These are phyloP conservation scores for Crithidia fasciculata DNA, from an alignment of 208 protist species.

Conservation along the genomic window DNA sequence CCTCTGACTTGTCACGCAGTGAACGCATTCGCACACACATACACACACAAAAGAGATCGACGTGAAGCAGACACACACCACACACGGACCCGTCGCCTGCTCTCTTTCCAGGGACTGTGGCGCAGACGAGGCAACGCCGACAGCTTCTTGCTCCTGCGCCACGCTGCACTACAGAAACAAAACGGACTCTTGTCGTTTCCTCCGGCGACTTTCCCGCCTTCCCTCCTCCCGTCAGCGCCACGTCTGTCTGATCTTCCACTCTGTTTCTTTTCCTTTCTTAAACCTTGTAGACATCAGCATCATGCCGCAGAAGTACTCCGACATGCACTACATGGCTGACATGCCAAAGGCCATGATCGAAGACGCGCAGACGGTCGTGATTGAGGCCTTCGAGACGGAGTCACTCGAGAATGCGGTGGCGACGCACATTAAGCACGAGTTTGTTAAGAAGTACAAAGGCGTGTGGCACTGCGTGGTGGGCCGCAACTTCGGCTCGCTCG, in stretches of 20 bases:
- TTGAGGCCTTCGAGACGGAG: slow-evolving; percentile 84
- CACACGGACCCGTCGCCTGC: too few relatives aligned
- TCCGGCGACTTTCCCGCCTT: too few relatives aligned
- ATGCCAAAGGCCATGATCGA: slow-evolving; percentile 92
- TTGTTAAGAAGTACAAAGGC: slow-evolving; percentile 89
- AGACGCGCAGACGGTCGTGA: slow-evolving; percentile 69
- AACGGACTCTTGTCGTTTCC: too few relatives aligned
- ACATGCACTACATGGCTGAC: slow-evolving; percentile 89
- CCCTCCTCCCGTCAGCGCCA: too few relatives aligned
- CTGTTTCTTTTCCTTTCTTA: slow-evolving; percentile 21
- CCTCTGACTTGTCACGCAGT: too few relatives aligned
- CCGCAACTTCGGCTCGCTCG: slow-evolving; percentile 99
- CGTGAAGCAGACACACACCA: too few relatives aligned
- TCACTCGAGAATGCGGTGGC: slow-evolving; percentile 82
- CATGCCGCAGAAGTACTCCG: slow-evolving; percentile 75
- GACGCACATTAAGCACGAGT: slow-evolving; percentile 87
- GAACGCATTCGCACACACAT: too few relatives aligned
- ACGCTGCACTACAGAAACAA: too few relatives aligned
- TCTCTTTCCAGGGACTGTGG: too few relatives aligned
- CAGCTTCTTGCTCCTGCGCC: too few relatives aligned
- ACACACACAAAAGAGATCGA: too few relatives aligned
- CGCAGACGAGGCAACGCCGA: too few relatives aligned
- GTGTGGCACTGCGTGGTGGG: slow-evolving; percentile 99
- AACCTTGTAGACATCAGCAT: slow-evolving; percentile 1
- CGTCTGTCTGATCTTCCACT: slow-evolving; percentile 2